These are phyloP conservation scores for Heterobasidion occidentale DNA, from an alignment of 1,284 basidiomycete genomes.

Conservation along the genomic window DNA sequence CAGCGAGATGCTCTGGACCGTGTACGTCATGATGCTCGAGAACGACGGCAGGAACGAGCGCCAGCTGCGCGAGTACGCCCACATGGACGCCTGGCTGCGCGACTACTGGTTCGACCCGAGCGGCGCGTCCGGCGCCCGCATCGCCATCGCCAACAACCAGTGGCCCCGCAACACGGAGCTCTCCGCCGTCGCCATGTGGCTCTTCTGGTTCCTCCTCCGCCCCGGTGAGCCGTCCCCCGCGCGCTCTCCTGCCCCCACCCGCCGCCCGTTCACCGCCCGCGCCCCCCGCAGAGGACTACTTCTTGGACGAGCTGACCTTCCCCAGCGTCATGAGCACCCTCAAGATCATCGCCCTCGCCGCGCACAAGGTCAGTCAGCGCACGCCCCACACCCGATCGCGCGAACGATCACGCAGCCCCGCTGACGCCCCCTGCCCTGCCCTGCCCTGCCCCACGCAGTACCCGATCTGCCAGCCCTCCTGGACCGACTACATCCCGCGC, in stretches of 20 bases:
- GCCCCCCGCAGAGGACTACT: slow-evolving; percentile 37
- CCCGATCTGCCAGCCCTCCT: slow-evolving; percentile 43
- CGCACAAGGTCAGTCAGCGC: slow-evolving; percentile 44
- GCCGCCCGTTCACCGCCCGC: slow-evolving; percentile 2
- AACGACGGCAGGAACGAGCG: slow-evolving; percentile 43
- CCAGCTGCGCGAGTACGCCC: slow-evolving; percentile 33
- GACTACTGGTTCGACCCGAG: slow-evolving; percentile 27
- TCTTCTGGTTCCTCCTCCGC: slow-evolving; percentile 44
- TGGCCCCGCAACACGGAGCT: slow-evolving; percentile 28
- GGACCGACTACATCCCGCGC: slow-evolving; percentile 48
- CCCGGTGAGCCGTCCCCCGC: slow-evolving; percentile 36
- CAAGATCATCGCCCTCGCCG: slow-evolving; percentile 57
- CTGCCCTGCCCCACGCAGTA: slow-evolving; percentile 39
- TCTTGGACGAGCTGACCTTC: slow-evolving; percentile 28
- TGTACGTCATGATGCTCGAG: slow-evolving; percentile 50
- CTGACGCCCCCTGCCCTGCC: background rate
- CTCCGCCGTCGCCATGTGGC: slow-evolving; percentile 29
- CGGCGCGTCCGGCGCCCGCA: slow-evolving; percentile 25
- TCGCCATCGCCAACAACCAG: slow-evolving; percentile 17
- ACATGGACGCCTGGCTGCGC: slow-evolving; percentile 27
- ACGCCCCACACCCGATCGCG: background rate
- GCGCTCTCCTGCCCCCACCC: slow-evolving; percentile 1
- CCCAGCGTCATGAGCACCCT: slow-evolving; percentile 40
- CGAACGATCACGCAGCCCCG: background rate
- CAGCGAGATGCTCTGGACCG: slow-evolving; percentile 34